Percentiles rank a stretch among this genome's conserved stretches.
Conservation (phyloP, 805 yeast species). For the Jamesozyma lodderae region DNA sequence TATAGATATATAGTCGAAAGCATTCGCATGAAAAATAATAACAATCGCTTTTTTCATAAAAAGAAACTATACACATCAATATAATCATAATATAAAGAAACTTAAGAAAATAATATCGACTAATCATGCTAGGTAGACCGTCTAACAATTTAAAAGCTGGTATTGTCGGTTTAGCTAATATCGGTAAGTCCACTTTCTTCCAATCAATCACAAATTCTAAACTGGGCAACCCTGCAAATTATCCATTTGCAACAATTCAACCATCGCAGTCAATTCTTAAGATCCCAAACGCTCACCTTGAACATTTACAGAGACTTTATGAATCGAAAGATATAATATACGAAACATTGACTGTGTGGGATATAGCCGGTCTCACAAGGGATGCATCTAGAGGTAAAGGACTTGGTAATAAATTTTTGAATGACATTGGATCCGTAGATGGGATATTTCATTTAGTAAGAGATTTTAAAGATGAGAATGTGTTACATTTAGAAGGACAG, state of each 20-base stretch:
- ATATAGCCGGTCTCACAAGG: slow-evolving; percentile 75
- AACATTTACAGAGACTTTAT: slow-evolving; percentile 45
- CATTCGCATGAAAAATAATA: neutral
- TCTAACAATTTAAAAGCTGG: slow-evolving; percentile 69
- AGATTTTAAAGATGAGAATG: slow-evolving; percentile 66
- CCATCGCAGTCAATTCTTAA: slow-evolving; percentile 70
- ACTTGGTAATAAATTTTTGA: slow-evolving; percentile 69
- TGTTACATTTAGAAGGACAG: slow-evolving; percentile 63
- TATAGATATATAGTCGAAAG: slow-evolving; percentile 2
- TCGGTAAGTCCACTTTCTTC: slow-evolving; percentile 95
- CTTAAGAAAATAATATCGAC: neutral
- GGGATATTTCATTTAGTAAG: slow-evolving; percentile 75
- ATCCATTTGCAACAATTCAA: slow-evolving; percentile 88
- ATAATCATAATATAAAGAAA: neutral
- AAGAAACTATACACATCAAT: neutral
- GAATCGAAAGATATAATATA: slow-evolving; percentile 56
- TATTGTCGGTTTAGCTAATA: slow-evolving; percentile 89
- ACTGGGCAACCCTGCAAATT: slow-evolving; percentile 93
- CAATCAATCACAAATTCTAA: slow-evolving; percentile 93
- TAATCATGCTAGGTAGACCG: slow-evolving; percentile 55
- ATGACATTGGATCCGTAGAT: slow-evolving; percentile 72
- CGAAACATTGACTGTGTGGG: slow-evolving; percentile 61
- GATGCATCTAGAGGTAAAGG: slow-evolving; percentile 84
- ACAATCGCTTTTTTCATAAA: neutral
- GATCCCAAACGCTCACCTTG: slow-evolving; percentile 58